phyloP scores from a whole-genome alignment of 129 eudicot genomes.

The Flaveria brownii region DNA sequence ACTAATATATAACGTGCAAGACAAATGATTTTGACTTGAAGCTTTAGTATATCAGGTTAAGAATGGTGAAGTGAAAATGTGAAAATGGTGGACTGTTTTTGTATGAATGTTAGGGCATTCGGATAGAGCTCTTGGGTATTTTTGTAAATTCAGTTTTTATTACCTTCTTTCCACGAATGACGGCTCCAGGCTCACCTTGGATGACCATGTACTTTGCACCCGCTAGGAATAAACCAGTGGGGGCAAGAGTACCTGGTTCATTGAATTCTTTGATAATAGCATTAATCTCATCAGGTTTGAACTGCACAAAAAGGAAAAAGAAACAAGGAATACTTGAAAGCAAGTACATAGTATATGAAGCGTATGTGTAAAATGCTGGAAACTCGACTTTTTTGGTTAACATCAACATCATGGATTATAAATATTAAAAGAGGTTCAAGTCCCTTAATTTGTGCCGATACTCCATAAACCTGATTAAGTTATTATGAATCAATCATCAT shows the following conservation, averaged over 20 bases:
- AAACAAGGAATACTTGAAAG: background rate
- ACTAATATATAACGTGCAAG: too few relatives aligned
- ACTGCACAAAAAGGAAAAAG: conserved; percentile 34
- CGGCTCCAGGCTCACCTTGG: conserved; percentile 83
- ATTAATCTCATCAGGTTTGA: conserved; percentile 53
- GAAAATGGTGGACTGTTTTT: background rate
- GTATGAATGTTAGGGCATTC: background rate
- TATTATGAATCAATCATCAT: too few relatives aligned
- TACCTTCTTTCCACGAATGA: conserved; percentile 95
- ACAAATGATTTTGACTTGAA: too few relatives aligned
- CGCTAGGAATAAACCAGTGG: conserved; percentile 59
- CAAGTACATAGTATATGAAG: background rate
- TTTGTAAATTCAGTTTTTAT: background rate
- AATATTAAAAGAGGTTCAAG: too few relatives aligned
- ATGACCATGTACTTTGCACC: conserved; percentile 82
- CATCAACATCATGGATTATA: too few relatives aligned
- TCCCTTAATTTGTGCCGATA: too few relatives aligned
- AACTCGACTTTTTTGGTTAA: too few relatives aligned
- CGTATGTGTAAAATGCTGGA: background rate
- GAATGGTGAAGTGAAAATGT: too few relatives aligned
- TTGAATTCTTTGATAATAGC: conserved; percentile 58
- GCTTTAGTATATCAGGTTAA: too few relatives aligned
- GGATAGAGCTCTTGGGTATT: background rate
- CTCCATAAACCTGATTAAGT: too few relatives aligned
- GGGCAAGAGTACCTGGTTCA: conserved; percentile 70